phyloP scores from a whole-genome alignment of 1,284 basidiomycete genomes.

The Tremellales sp. region DNA sequence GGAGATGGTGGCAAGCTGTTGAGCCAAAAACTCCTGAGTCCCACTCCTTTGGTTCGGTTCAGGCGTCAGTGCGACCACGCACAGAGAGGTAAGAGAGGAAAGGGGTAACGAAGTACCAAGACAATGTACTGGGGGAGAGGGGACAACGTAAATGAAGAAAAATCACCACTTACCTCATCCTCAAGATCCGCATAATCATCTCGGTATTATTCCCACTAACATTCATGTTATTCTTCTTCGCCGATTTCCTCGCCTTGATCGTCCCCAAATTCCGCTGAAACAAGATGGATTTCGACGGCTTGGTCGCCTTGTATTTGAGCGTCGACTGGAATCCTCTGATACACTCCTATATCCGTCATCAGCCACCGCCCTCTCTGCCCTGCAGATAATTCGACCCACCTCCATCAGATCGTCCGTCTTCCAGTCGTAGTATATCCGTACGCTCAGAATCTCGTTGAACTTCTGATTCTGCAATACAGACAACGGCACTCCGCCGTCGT shows the following conservation, averaged over 20 bases:
- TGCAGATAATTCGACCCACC: slow-evolving; percentile 27
- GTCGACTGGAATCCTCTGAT: slow-evolving; percentile 74
- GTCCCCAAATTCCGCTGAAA: slow-evolving; percentile 84
- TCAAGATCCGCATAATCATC: slow-evolving; percentile 84
- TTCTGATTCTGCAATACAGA: slow-evolving; percentile 92
- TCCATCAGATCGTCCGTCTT: slow-evolving; percentile 90
- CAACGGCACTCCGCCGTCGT: slow-evolving; percentile 75
- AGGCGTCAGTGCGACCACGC: no score
- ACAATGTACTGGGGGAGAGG: neutral
- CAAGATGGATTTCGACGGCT: slow-evolving; percentile 86
- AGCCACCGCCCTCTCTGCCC: slow-evolving; percentile 6
- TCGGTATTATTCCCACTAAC: slow-evolving; percentile 67
- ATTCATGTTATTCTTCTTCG: slow-evolving; percentile 72
- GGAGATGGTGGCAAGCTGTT: slow-evolving; percentile 59
- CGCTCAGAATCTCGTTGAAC: slow-evolving; percentile 85
- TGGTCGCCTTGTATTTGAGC: slow-evolving; percentile 67
- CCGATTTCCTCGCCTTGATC: slow-evolving; percentile 88
- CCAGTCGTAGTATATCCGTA: slow-evolving; percentile 91
- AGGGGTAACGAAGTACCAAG: slow-evolving; percentile 43
- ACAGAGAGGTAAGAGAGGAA: no score
- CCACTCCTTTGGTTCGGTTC: no score
- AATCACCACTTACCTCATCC: slow-evolving; percentile 69
- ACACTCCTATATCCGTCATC: slow-evolving; percentile 61
- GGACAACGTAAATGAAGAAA: slow-evolving; percentile 3
- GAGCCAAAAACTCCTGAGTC: slow-evolving; percentile 82